Conservation (phyloP, 148 eudicot species). For the Hydrangea macrophylla region DNA sequence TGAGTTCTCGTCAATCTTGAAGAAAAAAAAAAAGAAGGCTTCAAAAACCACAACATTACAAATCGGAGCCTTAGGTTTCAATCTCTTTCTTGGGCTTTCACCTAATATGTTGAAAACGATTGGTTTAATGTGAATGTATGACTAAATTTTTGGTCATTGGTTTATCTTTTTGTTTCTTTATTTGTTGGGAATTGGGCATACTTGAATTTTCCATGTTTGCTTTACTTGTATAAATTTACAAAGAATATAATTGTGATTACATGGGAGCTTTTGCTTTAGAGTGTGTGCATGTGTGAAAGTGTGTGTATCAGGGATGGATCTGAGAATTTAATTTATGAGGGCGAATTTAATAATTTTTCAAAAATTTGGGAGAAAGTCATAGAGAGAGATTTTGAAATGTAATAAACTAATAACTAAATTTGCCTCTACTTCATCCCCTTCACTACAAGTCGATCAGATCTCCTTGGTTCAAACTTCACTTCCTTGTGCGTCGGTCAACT, state of each 20-base stretch:
- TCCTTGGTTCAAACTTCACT: not conserved
- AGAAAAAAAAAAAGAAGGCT: not conserved
- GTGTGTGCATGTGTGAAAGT: not conserved
- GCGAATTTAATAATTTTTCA: too few species aligned
- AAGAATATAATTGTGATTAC: not conserved
- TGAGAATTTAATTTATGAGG: too few species aligned
- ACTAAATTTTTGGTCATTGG: not conserved
- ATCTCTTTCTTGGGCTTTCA: not conserved
- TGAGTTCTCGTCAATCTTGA: too few species aligned
- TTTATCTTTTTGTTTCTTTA: slow-evolving; percentile 1
- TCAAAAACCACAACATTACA: not conserved
- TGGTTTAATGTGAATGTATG: slow-evolving; percentile 1
- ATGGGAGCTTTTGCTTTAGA: not conserved
- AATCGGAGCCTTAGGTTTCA: not conserved
- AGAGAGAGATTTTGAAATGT: too few species aligned
- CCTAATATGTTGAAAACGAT: slow-evolving; percentile 10
- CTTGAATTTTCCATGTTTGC: not conserved
- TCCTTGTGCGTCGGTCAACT: not conserved
- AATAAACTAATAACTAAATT: too few species aligned
- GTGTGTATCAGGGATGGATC: too few species aligned
- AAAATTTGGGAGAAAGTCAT: too few species aligned
- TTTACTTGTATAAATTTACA: not conserved
- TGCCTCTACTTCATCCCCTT: not conserved
- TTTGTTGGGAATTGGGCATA: not conserved
- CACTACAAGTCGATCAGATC: not conserved